Evolutionary conservation across 2,329 filamentous ascomycete species (phyloP).

Genomic region (Spiromastix sp.): DNA sequence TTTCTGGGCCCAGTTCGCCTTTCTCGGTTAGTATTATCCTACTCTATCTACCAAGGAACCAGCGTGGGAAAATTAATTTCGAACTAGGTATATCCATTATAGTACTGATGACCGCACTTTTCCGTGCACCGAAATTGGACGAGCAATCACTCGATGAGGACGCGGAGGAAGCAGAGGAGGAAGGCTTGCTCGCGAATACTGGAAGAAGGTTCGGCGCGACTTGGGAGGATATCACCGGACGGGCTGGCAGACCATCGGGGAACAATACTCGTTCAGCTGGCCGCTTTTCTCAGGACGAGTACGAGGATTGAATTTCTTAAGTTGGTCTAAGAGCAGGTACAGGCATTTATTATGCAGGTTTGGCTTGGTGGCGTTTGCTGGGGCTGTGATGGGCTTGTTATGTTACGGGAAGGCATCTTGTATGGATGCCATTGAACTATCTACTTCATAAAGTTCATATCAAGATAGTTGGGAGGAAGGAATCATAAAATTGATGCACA

Average conservation of each 20-base stretch:
- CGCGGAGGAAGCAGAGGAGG: constrained; percentile 84
- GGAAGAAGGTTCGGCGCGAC: constrained; percentile 72
- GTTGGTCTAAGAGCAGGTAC: too few species aligned
- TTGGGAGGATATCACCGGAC: constrained; percentile 76
- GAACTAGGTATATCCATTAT: constrained; percentile 59
- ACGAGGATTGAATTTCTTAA: too few species aligned
- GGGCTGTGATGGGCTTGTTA: too few species aligned
- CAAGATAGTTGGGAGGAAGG: too few species aligned
- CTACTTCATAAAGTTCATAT: too few species aligned
- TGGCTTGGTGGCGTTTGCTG: too few species aligned
- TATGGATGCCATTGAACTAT: too few species aligned
- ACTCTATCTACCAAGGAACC: background rate
- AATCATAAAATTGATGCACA: too few species aligned
- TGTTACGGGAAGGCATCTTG: too few species aligned
- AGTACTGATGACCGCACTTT: constrained; percentile 66
- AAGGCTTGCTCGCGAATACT: constrained; percentile 77
- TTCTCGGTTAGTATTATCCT: constrained; percentile 56
- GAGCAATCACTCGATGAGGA: constrained; percentile 75
- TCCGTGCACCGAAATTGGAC: constrained; percentile 69
- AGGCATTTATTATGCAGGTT: too few species aligned
- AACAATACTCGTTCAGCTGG: constrained; percentile 7
- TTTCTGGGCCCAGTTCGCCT: constrained; percentile 94
- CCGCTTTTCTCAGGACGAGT: constrained; percentile 3
- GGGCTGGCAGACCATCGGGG: constrained; percentile 20
- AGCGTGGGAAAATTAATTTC: too few species aligned